phyloP scores from a whole-genome alignment of 192 early-diverging fungal genomes.

The Podila clonocystis region DNA sequence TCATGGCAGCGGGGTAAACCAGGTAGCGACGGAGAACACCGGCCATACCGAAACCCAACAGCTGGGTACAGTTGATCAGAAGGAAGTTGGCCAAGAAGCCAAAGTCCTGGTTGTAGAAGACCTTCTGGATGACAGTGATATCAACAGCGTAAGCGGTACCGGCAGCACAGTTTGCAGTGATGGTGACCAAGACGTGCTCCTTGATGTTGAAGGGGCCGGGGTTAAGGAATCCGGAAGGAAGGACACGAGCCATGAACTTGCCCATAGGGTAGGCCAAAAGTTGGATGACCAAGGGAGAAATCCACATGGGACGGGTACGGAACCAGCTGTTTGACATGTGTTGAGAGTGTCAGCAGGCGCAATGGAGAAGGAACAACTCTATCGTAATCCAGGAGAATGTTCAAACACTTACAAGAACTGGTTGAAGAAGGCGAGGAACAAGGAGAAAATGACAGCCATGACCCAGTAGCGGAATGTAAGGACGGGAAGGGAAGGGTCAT shows the following conservation, averaged over 20 bases:
- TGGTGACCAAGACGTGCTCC: constrained; percentile 70
- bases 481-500: constrained; percentile 55
- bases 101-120: constrained; percentile 66
- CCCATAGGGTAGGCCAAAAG: constrained; percentile 63
- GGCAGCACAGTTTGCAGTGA: constrained; percentile 63
- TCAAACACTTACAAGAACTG: constrained; percentile 36
- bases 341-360: no score
- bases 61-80: constrained; percentile 65
- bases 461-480: constrained; percentile 63
- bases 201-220: constrained; percentile 75
- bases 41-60: constrained; percentile 73
- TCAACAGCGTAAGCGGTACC: constrained; percentile 67
- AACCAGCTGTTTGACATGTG: constrained; percentile 39
- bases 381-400: background rate
- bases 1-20: constrained; percentile 85
- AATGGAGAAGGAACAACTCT: background rate
- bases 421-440: constrained; percentile 32
- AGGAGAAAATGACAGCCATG: constrained; percentile 32
- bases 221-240: constrained; percentile 58
- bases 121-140: constrained; percentile 62
- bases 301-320: constrained; percentile 53
- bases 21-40: constrained; percentile 82
- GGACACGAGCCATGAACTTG: constrained; percentile 50
- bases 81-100: constrained; percentile 64
- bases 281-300: constrained; percentile 58